Evolutionary conservation across 2,329 filamentous ascomycete genomes (phyloP).

Genomic region (Fonsecaea pugnacius): DNA sequence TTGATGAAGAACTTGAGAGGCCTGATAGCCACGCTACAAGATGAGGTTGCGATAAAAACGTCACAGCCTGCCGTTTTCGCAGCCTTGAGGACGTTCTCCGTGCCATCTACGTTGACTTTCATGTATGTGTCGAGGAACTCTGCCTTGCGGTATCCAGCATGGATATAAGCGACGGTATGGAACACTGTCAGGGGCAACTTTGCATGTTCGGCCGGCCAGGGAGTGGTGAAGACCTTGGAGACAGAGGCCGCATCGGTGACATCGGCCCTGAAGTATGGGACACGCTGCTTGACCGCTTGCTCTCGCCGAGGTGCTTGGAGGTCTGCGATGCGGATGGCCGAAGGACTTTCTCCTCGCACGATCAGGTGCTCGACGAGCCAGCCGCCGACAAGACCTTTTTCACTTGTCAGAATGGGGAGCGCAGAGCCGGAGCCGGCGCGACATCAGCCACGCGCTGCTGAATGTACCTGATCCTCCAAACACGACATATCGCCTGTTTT

Average conservation of each 20-base stretch:
- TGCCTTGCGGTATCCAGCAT: conserved; percentile 55
- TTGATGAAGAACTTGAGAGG: conserved; percentile 50
- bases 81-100: conserved; percentile 55
- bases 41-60: conserved; percentile 60
- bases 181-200: conserved; percentile 60
- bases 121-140: conserved; percentile 53
- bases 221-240: conserved; percentile 51
- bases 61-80: conserved; percentile 54
- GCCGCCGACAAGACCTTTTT: conserved; percentile 55
- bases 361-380: conserved; percentile 61
- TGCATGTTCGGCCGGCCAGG: conserved; percentile 53
- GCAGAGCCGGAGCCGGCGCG: conserved; percentile 48
- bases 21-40: conserved; percentile 53
- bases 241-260: conserved; percentile 55
- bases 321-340: conserved; percentile 60
- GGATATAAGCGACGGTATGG: conserved; percentile 61
- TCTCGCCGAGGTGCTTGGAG: conserved; percentile 50
- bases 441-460: conserved; percentile 15
- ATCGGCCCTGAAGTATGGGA: conserved; percentile 56
- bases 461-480: conserved; percentile 45
- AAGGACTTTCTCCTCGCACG: conserved; percentile 56
- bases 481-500: conserved; percentile 46
- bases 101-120: conserved; percentile 58
- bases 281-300: conserved; percentile 49
- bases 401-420: not conserved